Percentiles rank a stretch among this genome's conserved stretches.
Evolutionary conservation across 805 yeast genomes (phyloP).

Genomic region (Tetrapisispora namnaoensis): DNA sequence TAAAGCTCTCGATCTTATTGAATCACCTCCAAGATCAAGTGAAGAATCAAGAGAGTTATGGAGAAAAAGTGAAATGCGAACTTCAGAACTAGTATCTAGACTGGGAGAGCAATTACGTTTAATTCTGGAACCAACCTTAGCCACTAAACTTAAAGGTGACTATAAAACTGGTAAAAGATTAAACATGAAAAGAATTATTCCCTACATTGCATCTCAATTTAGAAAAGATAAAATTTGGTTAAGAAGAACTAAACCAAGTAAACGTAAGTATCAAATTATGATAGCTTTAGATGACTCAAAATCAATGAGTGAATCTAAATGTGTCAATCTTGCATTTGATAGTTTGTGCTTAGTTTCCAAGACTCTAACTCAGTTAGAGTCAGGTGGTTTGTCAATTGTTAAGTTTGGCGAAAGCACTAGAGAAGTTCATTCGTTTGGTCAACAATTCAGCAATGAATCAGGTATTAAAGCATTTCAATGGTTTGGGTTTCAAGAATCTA

Average conservation of each 20-base stretch:
- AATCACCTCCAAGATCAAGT: slow-evolving; percentile 39
- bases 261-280: slow-evolving; percentile 95
- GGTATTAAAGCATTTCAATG: slow-evolving; percentile 79
- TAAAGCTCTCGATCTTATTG: slow-evolving; percentile 18
- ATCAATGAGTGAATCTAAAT: slow-evolving; percentile 90
- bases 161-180: slow-evolving; percentile 94
- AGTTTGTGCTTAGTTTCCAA: slow-evolving; percentile 89
- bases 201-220: slow-evolving; percentile 95
- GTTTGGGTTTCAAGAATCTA: slow-evolving; percentile 83
- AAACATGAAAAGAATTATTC: slow-evolving; percentile 95
- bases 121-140: slow-evolving; percentile 88
- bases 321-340: slow-evolving; percentile 87
- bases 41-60: slow-evolving; percentile 71
- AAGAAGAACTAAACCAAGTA: slow-evolving; percentile 93
- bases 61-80: slow-evolving; percentile 74
- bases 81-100: slow-evolving; percentile 78
- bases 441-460: slow-evolving; percentile 71
- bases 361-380: slow-evolving; percentile 86
- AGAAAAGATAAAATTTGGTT: slow-evolving; percentile 98
- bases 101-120: slow-evolving; percentile 87
- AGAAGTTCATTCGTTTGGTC: slow-evolving; percentile 83
- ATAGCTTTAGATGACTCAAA: slow-evolving; percentile 95
- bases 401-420: slow-evolving; percentile 79
- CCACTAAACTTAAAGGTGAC: slow-evolving; percentile 93
- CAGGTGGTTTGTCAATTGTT: slow-evolving; percentile 86